phyloP scores from a whole-genome alignment of 164 flowering plant genomes.

The Echeveria elegans region DNA sequence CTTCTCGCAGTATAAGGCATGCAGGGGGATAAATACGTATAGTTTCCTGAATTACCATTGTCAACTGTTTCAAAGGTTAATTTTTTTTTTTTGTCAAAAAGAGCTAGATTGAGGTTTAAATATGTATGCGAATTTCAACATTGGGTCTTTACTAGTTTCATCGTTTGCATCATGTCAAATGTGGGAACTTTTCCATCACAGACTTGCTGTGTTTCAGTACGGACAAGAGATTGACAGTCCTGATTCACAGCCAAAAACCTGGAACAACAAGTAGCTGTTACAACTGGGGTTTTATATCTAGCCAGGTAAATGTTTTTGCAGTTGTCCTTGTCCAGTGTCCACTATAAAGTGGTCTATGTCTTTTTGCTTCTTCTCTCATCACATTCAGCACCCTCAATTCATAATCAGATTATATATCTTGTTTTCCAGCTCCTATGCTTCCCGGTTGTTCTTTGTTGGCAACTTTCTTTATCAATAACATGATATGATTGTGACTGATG shows the following conservation, averaged over 20 bases:
- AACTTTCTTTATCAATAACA: no score
- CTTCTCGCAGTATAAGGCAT: no score
- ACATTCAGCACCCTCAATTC: constrained; percentile 25
- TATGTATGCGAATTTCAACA: no score
- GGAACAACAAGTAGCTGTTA: constrained; percentile 26
- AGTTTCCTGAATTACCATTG: constrained; percentile 30
- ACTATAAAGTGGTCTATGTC: constrained; percentile 33
- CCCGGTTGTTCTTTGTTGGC: constrained; percentile 7
- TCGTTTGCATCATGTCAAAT: constrained; percentile 20
- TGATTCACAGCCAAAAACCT: constrained; percentile 31
- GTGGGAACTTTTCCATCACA: constrained; percentile 19
- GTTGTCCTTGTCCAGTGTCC: no score
- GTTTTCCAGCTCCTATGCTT: constrained; percentile 5
- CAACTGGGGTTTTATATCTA: constrained; percentile 32
- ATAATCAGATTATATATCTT: background rate
- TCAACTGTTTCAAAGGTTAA: constrained; percentile 7
- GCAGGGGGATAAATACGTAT: background rate
- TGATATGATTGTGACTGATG: no score
- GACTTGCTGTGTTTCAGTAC: constrained; percentile 20
- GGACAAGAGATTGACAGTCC: constrained; percentile 28
- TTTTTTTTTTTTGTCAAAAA: no score
- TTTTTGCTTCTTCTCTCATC: constrained; percentile 11
- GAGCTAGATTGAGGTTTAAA: no score
- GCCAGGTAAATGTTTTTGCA: constrained; percentile 62
- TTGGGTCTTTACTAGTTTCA: constrained; percentile 20